A percentile compares a stretch with the other conserved stretches of the same genome.
These are phyloP conservation scores for Metschnikowia hibisci DNA, from an alignment of 805 yeast species.

Conservation along the genomic window DNA sequence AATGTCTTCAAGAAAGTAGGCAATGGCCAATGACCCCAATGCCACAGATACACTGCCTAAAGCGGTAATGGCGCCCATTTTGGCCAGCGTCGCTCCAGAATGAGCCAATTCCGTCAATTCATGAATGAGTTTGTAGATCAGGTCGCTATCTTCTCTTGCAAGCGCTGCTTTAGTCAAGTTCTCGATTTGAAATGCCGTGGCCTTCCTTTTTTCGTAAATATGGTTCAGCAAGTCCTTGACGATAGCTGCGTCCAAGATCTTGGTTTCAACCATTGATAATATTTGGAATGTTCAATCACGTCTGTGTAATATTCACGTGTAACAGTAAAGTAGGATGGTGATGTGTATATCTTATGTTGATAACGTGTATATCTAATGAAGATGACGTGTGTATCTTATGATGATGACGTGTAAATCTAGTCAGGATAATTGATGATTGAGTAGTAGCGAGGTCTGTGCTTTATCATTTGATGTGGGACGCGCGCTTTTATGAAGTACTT, in stretches of 20 bases:
- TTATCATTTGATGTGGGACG: too few relatives aligned
- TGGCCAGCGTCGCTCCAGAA: constrained; percentile 63
- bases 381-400: too few relatives aligned
- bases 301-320: too few relatives aligned
- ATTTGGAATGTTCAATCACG: not conserved
- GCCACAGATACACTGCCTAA: constrained; percentile 95
- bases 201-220: constrained; percentile 44
- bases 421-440: too few relatives aligned
- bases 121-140: constrained; percentile 59
- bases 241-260: constrained; percentile 32
- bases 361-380: too few relatives aligned
- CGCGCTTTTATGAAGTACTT: too few relatives aligned
- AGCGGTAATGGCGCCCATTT: constrained; percentile 95
- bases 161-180: constrained; percentile 68
- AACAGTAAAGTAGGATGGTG: too few relatives aligned
- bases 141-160: constrained; percentile 55
- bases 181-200: constrained; percentile 63
- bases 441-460: too few relatives aligned
- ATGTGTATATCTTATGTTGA: too few relatives aligned
- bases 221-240: constrained; percentile 43
- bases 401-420: too few relatives aligned
- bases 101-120: constrained; percentile 76
- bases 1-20: constrained; percentile 75
- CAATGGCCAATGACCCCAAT: constrained; percentile 78
- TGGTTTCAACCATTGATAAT: constrained; percentile 19